A percentile compares a stretch with the other conserved stretches of the same genome.
These are phyloP conservation scores for Candida anglica DNA, from an alignment of 805 yeast species.

Conservation along the genomic window DNA sequence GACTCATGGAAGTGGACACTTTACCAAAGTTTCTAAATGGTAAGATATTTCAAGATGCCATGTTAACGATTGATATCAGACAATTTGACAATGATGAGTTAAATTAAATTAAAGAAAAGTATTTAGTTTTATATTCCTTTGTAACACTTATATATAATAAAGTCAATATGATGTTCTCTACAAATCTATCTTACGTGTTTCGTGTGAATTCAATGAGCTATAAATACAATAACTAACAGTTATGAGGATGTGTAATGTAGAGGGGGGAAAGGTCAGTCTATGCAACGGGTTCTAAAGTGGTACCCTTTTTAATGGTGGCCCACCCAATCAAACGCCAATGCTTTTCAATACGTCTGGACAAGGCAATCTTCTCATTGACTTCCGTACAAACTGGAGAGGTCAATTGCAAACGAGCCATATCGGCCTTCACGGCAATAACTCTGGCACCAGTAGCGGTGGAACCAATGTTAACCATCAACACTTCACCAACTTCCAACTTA, in stretches of 20 bases:
- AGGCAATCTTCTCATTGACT: constrained; percentile 95
- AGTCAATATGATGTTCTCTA: too few relatives aligned
- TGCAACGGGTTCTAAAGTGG: constrained; percentile 75
- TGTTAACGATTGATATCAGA: constrained; percentile 3
- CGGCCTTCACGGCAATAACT: constrained; percentile 96
- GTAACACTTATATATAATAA: too few relatives aligned
- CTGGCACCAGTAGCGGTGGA: constrained; percentile 99
- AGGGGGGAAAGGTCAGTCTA: constrained; percentile 11
- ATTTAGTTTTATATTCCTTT: too few relatives aligned
- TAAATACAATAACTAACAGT: constrained; percentile 12
- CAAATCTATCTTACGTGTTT: too few relatives aligned
- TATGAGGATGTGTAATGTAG: neutral
- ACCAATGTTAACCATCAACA: constrained; percentile 98
- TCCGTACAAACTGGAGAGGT: constrained; percentile 99
- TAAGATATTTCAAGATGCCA: constrained; percentile 15
- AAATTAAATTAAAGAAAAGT: too few relatives aligned
- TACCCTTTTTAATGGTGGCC: constrained; percentile 97
- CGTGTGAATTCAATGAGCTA: constrained; percentile 14
- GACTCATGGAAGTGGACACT: constrained; percentile 70
- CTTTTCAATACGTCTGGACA: constrained; percentile 98
- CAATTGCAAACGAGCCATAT: constrained; percentile 96
- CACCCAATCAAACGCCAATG: constrained; percentile 99
- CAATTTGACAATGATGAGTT: neutral
- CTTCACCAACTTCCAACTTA: constrained; percentile 90
- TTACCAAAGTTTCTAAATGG: constrained; percentile 58